Evolutionary conservation across 1,284 basidiomycete genomes (phyloP).

Genomic region (Pulveroboletus sp.): DNA sequence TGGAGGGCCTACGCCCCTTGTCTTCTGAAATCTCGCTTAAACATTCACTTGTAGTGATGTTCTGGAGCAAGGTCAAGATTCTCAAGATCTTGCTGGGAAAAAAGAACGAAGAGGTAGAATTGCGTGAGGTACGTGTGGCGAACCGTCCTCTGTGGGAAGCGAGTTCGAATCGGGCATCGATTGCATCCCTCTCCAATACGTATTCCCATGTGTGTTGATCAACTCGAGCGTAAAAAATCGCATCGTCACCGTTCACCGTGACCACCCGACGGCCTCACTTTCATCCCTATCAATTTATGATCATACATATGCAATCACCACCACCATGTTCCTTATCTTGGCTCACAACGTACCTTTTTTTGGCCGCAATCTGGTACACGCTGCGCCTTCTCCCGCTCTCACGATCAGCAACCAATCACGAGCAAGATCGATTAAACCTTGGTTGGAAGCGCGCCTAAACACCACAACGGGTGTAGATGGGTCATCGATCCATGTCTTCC

Average conservation of each 20-base stretch:
- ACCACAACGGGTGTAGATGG: conserved; percentile 4
- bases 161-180: background rate
- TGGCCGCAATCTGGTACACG: conserved; percentile 9
- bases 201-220: background rate
- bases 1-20: background rate
- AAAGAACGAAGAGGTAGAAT: background rate
- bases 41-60: background rate
- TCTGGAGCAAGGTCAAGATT: background rate
- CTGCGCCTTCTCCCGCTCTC: conserved; percentile 17
- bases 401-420: conserved; percentile 21
- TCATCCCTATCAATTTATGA: background rate
- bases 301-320: conserved; percentile 1
- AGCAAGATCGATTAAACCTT: conserved; percentile 25
- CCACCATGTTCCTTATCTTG: conserved; percentile 19
- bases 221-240: background rate
- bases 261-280: background rate
- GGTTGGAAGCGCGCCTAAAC: background rate
- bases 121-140: conserved; percentile 9
- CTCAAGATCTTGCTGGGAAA: background rate
- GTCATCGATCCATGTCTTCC: conserved; percentile 11
- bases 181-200: background rate
- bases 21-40: background rate
- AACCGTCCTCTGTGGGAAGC: background rate
- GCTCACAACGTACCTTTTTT: conserved; percentile 12
- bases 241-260: background rate